Conservation (phyloP, 1,284 basidiomycete species). For the Melampsora allii-populina region DNA sequence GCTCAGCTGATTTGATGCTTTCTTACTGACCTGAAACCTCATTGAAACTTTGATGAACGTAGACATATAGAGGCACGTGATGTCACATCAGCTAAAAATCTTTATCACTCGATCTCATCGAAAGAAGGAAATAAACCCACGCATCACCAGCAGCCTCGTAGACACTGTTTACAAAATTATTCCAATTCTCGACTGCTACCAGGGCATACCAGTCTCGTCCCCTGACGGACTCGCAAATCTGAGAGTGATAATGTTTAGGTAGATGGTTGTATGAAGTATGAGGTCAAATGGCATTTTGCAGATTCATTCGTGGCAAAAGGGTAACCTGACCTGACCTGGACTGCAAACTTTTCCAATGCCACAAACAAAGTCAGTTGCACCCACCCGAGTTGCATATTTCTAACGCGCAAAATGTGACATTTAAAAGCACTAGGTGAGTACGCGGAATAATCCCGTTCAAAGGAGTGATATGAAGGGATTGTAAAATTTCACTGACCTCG, state of each 20-base stretch:
- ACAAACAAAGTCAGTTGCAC: slow-evolving; percentile 36
- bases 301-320: background rate
- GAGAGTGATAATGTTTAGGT: background rate
- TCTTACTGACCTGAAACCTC: slow-evolving; percentile 13
- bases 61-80: background rate
- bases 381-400: slow-evolving; percentile 33
- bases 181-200: slow-evolving; percentile 42
- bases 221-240: slow-evolving; percentile 26
- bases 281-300: background rate
- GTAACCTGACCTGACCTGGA: slow-evolving; percentile 30
- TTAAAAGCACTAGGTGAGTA: background rate
- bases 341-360: slow-evolving; percentile 34
- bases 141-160: slow-evolving; percentile 42
- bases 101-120: background rate
- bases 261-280: background rate
- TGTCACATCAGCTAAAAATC: slow-evolving; percentile 1
- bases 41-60: background rate
- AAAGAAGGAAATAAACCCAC: slow-evolving; percentile 4
- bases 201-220: slow-evolving; percentile 43
- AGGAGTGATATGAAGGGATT: background rate
- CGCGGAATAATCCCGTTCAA: background rate
- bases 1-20: background rate
- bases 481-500: slow-evolving; percentile 12
- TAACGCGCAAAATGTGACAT: background rate
- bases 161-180: slow-evolving; percentile 38